Evolutionary conservation across 495 filamentous ascomycete species (phyloP).

Genomic region (Xylaria intraflava): DNA sequence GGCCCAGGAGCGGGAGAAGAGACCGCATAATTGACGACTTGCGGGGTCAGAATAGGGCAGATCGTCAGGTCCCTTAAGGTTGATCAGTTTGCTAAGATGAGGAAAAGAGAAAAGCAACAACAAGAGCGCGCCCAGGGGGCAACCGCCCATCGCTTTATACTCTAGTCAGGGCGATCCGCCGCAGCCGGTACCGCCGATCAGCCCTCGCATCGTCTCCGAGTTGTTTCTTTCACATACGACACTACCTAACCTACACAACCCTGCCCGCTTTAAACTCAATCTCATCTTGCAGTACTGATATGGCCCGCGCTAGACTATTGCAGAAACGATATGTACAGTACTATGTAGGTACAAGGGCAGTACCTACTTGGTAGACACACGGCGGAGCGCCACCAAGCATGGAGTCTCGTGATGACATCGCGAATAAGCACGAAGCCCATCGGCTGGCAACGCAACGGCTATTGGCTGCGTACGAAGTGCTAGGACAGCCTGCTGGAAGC

Average conservation of each 20-base stretch:
- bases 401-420: neutral
- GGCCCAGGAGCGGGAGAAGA: neutral
- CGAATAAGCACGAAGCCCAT: neutral
- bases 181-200: neutral
- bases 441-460: neutral
- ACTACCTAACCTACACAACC: neutral
- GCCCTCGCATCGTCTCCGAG: neutral
- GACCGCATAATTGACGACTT: neutral
- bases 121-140: too few relatives aligned
- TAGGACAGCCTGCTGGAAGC: too few relatives aligned
- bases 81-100: neutral
- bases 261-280: too few relatives aligned
- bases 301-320: too few relatives aligned
- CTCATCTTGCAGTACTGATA: too few relatives aligned
- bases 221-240: neutral
- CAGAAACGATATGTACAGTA: too few relatives aligned
- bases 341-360: too few relatives aligned
- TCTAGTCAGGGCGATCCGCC: neutral
- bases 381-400: neutral
- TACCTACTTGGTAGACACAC: too few relatives aligned
- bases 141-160: neutral
- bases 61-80: neutral
- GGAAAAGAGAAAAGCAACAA: neutral
- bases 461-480: too few relatives aligned
- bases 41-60: neutral